These are phyloP conservation scores for Pyrenopolyporus hunteri DNA, from an alignment of 495 filamentous ascomycete species.

Conservation along the genomic window DNA sequence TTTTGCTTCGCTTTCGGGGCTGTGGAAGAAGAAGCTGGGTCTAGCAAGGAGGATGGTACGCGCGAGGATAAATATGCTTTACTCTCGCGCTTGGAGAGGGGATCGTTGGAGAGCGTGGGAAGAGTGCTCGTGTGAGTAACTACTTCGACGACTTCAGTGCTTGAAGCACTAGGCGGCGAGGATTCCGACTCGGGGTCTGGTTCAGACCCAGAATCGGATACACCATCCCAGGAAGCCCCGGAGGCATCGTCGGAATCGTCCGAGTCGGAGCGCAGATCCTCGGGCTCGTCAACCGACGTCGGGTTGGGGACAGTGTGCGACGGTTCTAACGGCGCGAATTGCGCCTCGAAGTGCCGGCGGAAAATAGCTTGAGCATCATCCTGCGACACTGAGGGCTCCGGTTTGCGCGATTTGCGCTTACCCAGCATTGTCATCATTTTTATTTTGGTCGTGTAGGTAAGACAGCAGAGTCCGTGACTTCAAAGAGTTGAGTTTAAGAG, in stretches of 20 bases:
- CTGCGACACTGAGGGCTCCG: conserved; percentile 26
- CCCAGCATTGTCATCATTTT: conserved; percentile 48
- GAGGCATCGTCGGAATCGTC: conserved; percentile 57
- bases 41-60: conserved; percentile 44
- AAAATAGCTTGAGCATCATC: conserved; percentile 62
- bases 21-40: conserved; percentile 32
- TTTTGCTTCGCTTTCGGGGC: conserved; percentile 44
- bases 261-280: conserved; percentile 33
- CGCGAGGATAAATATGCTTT: conserved; percentile 74
- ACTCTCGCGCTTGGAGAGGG: conserved; percentile 69
- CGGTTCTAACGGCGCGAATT: conserved; percentile 72
- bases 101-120: conserved; percentile 40
- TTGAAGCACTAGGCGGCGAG: conserved; percentile 17
- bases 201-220: conserved; percentile 62
- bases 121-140: conserved; percentile 64
- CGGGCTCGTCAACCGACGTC: conserved; percentile 15
- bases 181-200: conserved; percentile 44
- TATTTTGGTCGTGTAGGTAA: not conserved
- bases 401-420: conserved; percentile 50
- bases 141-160: conserved; percentile 57
- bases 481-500: conserved; percentile 7
- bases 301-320: conserved; percentile 39
- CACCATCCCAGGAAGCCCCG: conserved; percentile 62
- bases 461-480: not conserved
- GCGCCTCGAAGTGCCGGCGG: conserved; percentile 82